Base-by-base conservation (phyloP, 208 protist genomes). In the Trypanosoma lewisi region DNA sequence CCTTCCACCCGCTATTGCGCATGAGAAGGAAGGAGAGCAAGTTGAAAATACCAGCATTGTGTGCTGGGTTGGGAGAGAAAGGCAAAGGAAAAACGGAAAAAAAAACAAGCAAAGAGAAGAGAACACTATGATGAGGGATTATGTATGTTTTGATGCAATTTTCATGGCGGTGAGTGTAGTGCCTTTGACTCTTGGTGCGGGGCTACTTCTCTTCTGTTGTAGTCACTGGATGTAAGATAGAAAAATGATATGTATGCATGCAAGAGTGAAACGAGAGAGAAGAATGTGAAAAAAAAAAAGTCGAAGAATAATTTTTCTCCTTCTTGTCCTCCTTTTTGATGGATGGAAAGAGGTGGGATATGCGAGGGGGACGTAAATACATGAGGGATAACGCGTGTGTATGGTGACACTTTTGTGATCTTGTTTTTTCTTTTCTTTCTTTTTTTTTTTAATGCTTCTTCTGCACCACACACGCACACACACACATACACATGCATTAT, bases 361-460 rank as follows among this genome's bases (percentile, higher is more conserved):
- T n/a, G n/a, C n/a, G n/a, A n/a, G n/a, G n/a, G n/a, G n/a, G n/a
- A n/a, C n/a, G n/a, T n/a, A n/a, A n/a, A n/a, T n/a, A 47, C 11
- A 25, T 47, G 4, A 25, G 42, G 17, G 23, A 47, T 47, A 28
- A n/a, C 7, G 25, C 49, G 23, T 31, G 23, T 2, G 6, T 14
- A 30, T 17, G 8, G 39, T 11, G 39, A 2, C 39, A n/a, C n/a
- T 12, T 12, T 44, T 11, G 16, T 44, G n/a, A 2, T 44, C 16
- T 44, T 11, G 39, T 23, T 49, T 36, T 57, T 54, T 41, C 17
- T 61, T 39, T 34, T 48, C n/a, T 53, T 6, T 61, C 55, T 61
- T 48, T 52, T 64, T 47, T 67, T 42, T 14, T 34, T 49, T 59
- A 12, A 36, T 67, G 39, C 51, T 47, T 60, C 50, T 59, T 28